Evolutionary conservation across 2,329 filamentous ascomycete species (phyloP), one percentile per base, ranked within the genome.

Genomic region (Fusarium zealandicum): DNA sequence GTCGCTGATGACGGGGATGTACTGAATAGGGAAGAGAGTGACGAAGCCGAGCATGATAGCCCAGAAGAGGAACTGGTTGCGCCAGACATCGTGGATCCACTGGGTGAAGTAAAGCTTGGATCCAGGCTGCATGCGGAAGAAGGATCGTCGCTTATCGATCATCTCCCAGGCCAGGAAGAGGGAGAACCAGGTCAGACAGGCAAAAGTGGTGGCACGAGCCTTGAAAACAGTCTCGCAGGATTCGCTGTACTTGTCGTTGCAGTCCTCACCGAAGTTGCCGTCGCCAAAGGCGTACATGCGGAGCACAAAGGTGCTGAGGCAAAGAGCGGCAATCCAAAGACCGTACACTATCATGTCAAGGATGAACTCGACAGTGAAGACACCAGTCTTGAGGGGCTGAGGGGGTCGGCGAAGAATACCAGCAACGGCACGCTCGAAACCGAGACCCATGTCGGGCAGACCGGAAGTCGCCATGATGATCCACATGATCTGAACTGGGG

Each of bases 161-260:
- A 90, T 88, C 71, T 92, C 88, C 89, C 89, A 92, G 0, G 90
- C 89, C 5, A 90, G 78, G 76, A 92, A 90, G 14, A 92, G 80
- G 1, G 88, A 87, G 63, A 88, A 88, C 88, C 89, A 92, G 0
- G 88, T 92, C 45, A 92, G 79, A 61, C 84, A 89, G 27, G 86
- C 87, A 67, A 92, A 92, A 5, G 85, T 88, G 0, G 89, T 90
- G 1, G 87, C 87, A 12, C 89, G 85, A 1, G 88, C 89, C 14
- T 86, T 85, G 79, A 88, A 90, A 6, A 90, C 85, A 0, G 80
- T 80, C 22, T 85, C 80, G 69, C 88, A 90, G 6, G 72, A 68
- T 0, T 75, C 67, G 36, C 71, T 77, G 69, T 85, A 86, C 10
- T 61, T 61, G 37, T 82, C 78, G 74, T 90, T 90, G 71, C 88